Conservation (phyloP, 257 asterid genomes). For the Penstemon barbatus region DNA sequence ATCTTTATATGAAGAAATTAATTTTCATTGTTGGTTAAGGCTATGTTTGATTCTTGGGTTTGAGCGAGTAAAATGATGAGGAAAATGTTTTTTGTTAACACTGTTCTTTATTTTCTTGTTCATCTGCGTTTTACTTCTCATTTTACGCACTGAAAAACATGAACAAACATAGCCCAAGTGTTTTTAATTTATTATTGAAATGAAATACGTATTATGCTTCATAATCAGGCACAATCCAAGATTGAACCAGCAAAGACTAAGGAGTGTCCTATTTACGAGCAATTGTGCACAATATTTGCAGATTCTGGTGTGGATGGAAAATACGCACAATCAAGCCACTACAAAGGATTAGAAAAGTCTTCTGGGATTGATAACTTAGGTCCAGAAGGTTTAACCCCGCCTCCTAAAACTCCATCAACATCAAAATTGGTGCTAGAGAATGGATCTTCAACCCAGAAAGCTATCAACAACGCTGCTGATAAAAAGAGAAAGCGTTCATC, state of each 20-base stretch:
- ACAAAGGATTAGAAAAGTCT: conserved; percentile 59
- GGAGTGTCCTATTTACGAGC: conserved; percentile 85
- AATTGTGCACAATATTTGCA: conserved; percentile 78
- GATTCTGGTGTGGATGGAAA: conserved; percentile 83
- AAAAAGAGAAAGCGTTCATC: conserved; percentile 72
- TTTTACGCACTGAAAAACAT: too few relatives aligned
- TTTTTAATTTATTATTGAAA: too few relatives aligned
- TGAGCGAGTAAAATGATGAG: too few relatives aligned
- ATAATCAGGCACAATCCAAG: conserved; percentile 63
- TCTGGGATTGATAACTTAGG: conserved; percentile 35
- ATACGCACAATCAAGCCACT: conserved; percentile 97
- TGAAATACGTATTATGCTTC: background rate
- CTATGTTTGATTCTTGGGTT: too few relatives aligned
- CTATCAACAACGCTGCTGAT: conserved; percentile 41
- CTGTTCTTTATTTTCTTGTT: too few relatives aligned
- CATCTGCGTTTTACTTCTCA: too few relatives aligned
- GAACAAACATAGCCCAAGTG: too few relatives aligned
- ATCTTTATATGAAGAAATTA: conserved; percentile 6
- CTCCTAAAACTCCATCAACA: conserved; percentile 49
- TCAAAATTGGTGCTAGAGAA: conserved; percentile 43
- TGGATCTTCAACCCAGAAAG: conserved; percentile 43
- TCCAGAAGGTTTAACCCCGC: conserved; percentile 40
- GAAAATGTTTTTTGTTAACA: too few relatives aligned
- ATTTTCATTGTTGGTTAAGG: background rate
- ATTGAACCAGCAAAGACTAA: conserved; percentile 73